Base-by-base conservation (phyloP, 1,284 basidiomycete genomes). In the Heliocybe sulcata region DNA sequence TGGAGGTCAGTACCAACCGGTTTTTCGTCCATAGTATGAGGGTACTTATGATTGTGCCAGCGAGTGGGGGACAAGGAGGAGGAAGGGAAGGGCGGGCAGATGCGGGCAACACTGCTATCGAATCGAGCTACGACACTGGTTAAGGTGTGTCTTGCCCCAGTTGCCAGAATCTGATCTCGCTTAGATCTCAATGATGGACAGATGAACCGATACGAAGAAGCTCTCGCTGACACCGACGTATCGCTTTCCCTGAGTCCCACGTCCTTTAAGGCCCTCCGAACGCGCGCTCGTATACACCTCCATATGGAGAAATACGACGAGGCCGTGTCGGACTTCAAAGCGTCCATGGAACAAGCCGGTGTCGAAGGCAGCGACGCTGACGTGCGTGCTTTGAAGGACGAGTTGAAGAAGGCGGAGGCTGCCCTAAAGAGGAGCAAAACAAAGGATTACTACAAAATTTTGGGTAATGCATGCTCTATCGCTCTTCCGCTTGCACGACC, bases 261-360 rank as follows among this genome's bases (percentile, higher is more conserved):
- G 27, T 89, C 88, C 23, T 91, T 87, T 77, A 95, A 95, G 71
- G 90, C 91, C 1, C 73, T 92, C 38, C 85, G 92, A 35, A 94
- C 92, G 1, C 85, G 92, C 35, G 92, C 90, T 4, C 83, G 92
- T 2, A 85, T 92, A 47, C 66, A 89, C 60, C 75, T 92, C 12
- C 83, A 85, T 59, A 72, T 85, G 26, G 91, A 94, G 64, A 77
- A 83, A 52, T 93, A 79, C 67, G 89, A 94, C 35, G 73, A 77
- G 0, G 78, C 86, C 2, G 77, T 94, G 45, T 75, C 75, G 6
- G 91, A 94, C 66, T 94, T 94, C 74, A 86, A 87, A 60, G 69
- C 77, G 29, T 88, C 92, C 1, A 80, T 90, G 51, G 82, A 92
- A 63, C 80, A 85, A 56, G 87, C 82, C 1, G 74, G 72, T 11